Percentiles rank a stretch among this genome's conserved stretches.
Conservation (phyloP, 1,284 basidiomycete species). For the Leccinum griseonigrum region DNA sequence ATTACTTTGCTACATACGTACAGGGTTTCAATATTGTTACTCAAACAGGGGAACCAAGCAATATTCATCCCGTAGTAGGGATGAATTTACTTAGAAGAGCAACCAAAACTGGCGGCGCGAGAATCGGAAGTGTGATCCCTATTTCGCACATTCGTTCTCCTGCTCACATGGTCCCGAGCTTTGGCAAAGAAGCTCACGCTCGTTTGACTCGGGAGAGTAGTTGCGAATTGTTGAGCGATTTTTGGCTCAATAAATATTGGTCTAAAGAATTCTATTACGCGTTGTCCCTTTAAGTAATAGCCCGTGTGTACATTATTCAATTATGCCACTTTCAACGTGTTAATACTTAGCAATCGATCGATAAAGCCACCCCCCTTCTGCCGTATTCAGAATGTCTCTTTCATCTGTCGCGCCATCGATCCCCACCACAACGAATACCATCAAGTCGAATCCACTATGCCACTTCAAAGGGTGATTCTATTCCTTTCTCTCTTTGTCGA, state of each 20-base stretch:
- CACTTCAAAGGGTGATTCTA: background rate
- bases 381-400: background rate
- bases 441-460: background rate
- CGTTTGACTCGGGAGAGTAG: background rate
- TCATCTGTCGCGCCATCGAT: background rate
- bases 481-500: background rate
- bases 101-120: background rate
- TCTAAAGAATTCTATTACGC: background rate
- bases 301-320: no score
- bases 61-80: background rate
- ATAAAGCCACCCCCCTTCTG: background rate
- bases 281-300: background rate
- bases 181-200: constrained; percentile 1
- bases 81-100: constrained; percentile 5
- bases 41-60: background rate
- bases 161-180: background rate
- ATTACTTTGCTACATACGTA: constrained; percentile 1
- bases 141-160: constrained; percentile 6
- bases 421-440: background rate
- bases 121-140: constrained; percentile 1
- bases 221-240: background rate
- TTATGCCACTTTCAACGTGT: background rate
- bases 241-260: background rate
- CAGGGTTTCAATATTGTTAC: constrained; percentile 1
- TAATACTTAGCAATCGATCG: background rate